These are phyloP conservation scores for Tylopilus rubrobrunneus DNA, from an alignment of 768 basidiomycete species.

Conservation along the genomic window DNA sequence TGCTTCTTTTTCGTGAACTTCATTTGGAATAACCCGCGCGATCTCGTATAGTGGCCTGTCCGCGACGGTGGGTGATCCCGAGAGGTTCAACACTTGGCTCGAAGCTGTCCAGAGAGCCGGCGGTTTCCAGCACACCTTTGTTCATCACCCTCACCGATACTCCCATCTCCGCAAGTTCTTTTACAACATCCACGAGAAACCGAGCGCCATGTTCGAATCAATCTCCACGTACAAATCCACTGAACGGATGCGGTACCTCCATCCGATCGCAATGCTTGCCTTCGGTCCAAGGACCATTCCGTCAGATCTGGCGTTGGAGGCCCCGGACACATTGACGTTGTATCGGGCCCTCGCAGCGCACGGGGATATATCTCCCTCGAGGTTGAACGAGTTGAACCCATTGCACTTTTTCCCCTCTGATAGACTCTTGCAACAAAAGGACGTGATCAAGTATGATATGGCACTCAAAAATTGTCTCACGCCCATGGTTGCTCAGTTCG, in stretches of 20 bases:
- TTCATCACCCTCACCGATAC: conserved; percentile 65
- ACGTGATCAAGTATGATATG: conserved; percentile 56
- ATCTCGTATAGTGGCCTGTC: conserved; percentile 52
- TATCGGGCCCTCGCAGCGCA: conserved; percentile 40
- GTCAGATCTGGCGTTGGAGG: conserved; percentile 60
- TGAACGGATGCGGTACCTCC: conserved; percentile 48
- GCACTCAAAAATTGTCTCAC: conserved; percentile 44
- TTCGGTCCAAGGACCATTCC: conserved; percentile 51
- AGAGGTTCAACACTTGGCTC: conserved; percentile 65
- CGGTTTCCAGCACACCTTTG: conserved; percentile 54
- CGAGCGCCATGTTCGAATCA: conserved; percentile 29
- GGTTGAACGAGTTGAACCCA: conserved; percentile 37
- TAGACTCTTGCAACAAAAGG: conserved; percentile 50
- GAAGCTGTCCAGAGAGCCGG: conserved; percentile 55
- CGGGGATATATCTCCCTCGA: conserved; percentile 21
- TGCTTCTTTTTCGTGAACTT: neutral
- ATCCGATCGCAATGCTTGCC: conserved; percentile 59
- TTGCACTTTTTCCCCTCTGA: conserved; percentile 39
- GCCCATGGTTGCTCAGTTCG: conserved; percentile 34
- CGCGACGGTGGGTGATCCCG: conserved; percentile 65
- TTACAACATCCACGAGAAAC: conserved; percentile 38
- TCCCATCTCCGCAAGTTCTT: conserved; percentile 69
- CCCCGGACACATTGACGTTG: conserved; percentile 51
- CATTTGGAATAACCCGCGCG: neutral
- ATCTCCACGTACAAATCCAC: conserved; percentile 37